Percentiles rank a stretch among this genome's conserved stretches.
Conservation (phyloP, 768 basidiomycete species). For the Mycena pura region DNA sequence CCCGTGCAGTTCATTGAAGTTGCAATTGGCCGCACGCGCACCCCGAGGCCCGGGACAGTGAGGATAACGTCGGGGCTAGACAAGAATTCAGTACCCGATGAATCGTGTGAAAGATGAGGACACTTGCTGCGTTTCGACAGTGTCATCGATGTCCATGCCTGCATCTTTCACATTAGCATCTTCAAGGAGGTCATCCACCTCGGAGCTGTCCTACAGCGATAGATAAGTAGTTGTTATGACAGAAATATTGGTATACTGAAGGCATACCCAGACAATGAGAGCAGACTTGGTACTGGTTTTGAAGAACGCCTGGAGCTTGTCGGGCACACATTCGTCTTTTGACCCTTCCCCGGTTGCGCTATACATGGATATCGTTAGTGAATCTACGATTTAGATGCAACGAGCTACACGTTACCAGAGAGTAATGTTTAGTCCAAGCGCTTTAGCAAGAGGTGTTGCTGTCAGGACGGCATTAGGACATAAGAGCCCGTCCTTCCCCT, state of each 20-base stretch:
- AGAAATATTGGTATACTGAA: neutral
- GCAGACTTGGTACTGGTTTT: conserved; percentile 2
- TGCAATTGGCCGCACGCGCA: neutral
- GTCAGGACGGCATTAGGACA: neutral
- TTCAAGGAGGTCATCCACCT: neutral
- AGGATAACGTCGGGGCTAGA: conserved; percentile 1
- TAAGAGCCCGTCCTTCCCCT: neutral
- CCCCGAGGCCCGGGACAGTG: neutral
- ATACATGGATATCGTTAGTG: neutral
- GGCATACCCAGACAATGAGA: conserved; percentile 5
- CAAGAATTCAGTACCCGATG: neutral
- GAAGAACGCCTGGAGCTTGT: neutral
- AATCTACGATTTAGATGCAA: neutral
- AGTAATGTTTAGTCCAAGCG: conserved; percentile 4
- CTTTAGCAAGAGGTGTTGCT: conserved; percentile 1
- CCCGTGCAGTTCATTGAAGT: conserved; percentile 9
- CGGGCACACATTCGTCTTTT: neutral
- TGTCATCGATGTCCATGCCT: conserved; percentile 1
- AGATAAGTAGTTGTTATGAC: neutral
- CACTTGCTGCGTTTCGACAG: neutral
- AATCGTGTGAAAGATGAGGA: neutral
- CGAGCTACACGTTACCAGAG: neutral
- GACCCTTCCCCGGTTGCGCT: conserved; percentile 5
- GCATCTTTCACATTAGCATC: conserved; percentile 7
- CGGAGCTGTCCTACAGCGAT: neutral